phyloP scores from a whole-genome alignment of 306 rosid species.

The Parietaria judaica region DNA sequence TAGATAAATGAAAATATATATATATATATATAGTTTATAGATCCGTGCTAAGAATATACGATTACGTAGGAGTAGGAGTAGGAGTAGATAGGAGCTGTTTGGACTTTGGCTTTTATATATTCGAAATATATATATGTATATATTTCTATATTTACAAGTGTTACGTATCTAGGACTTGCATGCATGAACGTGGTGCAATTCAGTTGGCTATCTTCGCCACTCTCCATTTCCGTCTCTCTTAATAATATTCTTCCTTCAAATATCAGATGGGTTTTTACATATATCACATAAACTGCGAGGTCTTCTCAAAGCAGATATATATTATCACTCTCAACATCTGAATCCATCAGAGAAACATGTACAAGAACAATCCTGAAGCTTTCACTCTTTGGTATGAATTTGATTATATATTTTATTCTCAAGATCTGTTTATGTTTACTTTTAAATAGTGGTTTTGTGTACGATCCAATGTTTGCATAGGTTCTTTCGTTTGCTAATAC shows the following conservation, averaged over 20 bases:
- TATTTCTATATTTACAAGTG: neutral
- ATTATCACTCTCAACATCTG: too few relatives aligned
- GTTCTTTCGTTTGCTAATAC: too few relatives aligned
- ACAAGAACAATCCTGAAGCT: slow-evolving; percentile 6
- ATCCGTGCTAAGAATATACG: too few relatives aligned
- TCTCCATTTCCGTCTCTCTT: neutral
- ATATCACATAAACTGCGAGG: neutral
- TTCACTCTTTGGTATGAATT: slow-evolving; percentile 12
- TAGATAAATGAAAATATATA: too few relatives aligned
- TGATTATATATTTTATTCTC: neutral
- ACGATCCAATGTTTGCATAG: too few relatives aligned
- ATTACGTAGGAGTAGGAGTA: too few relatives aligned
- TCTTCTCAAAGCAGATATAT: too few relatives aligned
- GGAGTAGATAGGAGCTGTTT: too few relatives aligned
- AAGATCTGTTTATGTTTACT: neutral
- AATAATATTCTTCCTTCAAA: neutral
- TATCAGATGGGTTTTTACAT: neutral
- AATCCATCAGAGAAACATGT: neutral
- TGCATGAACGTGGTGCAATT: slow-evolving; percentile 11
- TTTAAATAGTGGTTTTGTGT: neutral
- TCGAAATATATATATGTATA: too few relatives aligned
- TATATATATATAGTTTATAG: too few relatives aligned
- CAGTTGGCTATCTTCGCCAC: slow-evolving; percentile 1
- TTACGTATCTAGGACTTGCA: slow-evolving; percentile 14
- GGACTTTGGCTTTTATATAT: too few relatives aligned